Percentiles rank a stretch among this genome's conserved stretches.
Conservation (phyloP, 2,329 filamentous ascomycete species). For the Chaetomium olivaceum region DNA sequence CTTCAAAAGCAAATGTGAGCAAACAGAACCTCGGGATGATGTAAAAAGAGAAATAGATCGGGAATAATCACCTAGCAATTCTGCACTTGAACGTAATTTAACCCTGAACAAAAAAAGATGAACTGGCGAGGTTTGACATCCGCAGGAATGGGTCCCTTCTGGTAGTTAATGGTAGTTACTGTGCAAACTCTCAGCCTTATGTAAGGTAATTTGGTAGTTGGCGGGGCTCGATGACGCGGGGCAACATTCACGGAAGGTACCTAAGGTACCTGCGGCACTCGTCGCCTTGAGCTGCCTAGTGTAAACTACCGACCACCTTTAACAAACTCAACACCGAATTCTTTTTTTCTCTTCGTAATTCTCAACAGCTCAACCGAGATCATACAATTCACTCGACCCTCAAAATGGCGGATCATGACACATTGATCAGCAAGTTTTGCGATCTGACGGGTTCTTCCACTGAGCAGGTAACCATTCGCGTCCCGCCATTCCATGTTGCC, state of each 20-base stretch:
- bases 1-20: not conserved
- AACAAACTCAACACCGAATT: slow-evolving; percentile 14
- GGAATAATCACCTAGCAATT: not conserved
- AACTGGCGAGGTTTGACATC: not conserved
- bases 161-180: slow-evolving; percentile 8
- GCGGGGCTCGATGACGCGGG: slow-evolving; percentile 19
- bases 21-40: not conserved
- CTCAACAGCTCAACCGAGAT: not conserved
- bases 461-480: slow-evolving; percentile 45
- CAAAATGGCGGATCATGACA: slow-evolving; percentile 46
- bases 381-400: not conserved
- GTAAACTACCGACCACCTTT: not conserved
- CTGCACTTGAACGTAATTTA: not conserved
- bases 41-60: not conserved
- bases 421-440: slow-evolving; percentile 54
- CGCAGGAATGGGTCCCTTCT: not conserved
- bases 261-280: not conserved
- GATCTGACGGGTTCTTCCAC: slow-evolving; percentile 55
- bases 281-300: slow-evolving; percentile 13
- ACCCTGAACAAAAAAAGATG: not conserved
- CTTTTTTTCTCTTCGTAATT: not conserved
- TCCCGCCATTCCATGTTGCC: not conserved
- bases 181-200: not conserved
- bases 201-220: not conserved
- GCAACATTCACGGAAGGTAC: not conserved